Evolutionary conservation across 257 asterid species (phyloP).

Genomic region (Voacanga thouarsii): DNA sequence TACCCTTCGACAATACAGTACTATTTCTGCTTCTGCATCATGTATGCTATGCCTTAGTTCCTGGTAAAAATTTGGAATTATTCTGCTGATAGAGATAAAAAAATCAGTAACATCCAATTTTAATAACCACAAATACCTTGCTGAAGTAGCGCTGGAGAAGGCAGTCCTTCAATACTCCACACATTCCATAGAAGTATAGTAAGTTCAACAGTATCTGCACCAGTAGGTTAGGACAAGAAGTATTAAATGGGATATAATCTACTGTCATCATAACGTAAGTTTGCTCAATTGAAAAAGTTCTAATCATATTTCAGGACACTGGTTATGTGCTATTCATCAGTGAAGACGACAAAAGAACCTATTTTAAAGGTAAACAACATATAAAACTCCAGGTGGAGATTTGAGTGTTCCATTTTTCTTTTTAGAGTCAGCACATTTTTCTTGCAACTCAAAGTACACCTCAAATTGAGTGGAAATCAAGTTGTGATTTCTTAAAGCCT

Average conservation of each 20-base stretch:
- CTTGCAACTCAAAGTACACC: background rate
- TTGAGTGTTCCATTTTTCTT: background rate
- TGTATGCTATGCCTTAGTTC: constrained; percentile 69
- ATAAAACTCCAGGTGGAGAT: background rate
- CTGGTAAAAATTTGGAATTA: constrained; percentile 35
- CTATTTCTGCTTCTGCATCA: constrained; percentile 76
- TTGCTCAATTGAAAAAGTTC: background rate
- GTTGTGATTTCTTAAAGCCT: background rate
- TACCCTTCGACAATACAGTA: constrained; percentile 85
- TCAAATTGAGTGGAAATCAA: background rate
- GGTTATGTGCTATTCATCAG: background rate
- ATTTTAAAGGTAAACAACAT: background rate
- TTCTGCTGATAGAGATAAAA: background rate
- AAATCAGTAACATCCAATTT: background rate
- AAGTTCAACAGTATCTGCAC: constrained; percentile 77
- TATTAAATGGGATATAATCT: background rate
- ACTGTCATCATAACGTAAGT: background rate
- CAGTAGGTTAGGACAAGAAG: constrained; percentile 7
- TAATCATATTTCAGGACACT: background rate
- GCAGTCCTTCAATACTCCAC: constrained; percentile 71
- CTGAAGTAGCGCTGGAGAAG: constrained; percentile 76
- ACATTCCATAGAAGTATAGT: constrained; percentile 81
- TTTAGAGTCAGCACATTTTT: too few species aligned
- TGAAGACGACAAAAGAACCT: background rate
- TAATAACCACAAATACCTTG: constrained; percentile 46